A percentile compares a stretch with the other conserved stretches of the same genome.
These are phyloP conservation scores for Suillus subluteus DNA, from an alignment of 768 basidiomycete species.

Conservation along the genomic window DNA sequence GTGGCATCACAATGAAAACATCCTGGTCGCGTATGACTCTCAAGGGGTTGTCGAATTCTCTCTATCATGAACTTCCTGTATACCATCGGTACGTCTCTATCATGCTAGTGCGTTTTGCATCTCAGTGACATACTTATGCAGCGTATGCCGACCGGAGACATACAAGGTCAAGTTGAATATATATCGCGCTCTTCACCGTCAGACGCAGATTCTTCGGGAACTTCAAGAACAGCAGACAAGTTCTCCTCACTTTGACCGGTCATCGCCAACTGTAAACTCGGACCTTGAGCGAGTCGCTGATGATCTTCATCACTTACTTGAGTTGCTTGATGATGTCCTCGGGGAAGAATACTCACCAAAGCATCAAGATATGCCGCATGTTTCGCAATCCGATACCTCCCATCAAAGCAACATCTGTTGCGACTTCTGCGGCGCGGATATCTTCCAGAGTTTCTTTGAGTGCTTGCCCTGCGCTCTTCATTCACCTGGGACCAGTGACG, in stretches of 20 bases:
- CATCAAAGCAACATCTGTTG: conserved; percentile 48
- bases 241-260: neutral
- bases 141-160: conserved; percentile 79
- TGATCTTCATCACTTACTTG: conserved; percentile 42
- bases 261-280: neutral
- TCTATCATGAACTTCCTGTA: conserved; percentile 76
- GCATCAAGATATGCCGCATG: conserved; percentile 32
- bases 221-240: conserved; percentile 6
- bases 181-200: conserved; percentile 52
- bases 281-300: conserved; percentile 12
- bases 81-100: conserved; percentile 64
- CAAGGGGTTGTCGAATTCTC: conserved; percentile 57
- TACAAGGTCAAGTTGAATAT: conserved; percentile 76
- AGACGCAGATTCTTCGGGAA: conserved; percentile 24
- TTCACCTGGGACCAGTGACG: conserved; percentile 14
- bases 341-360: conserved; percentile 45
- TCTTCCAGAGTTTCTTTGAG: conserved; percentile 83
- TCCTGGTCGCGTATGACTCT: conserved; percentile 89
- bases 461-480: conserved; percentile 53
- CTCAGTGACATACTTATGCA: conserved; percentile 31
- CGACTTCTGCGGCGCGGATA: conserved; percentile 81
- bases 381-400: conserved; percentile 26
- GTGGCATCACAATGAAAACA: conserved; percentile 81
- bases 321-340: conserved; percentile 52
- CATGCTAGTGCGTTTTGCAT: neutral